These are phyloP conservation scores for Coemansia sp. DNA, from an alignment of 192 early-diverging fungal genomes.

Conservation along the genomic window DNA sequence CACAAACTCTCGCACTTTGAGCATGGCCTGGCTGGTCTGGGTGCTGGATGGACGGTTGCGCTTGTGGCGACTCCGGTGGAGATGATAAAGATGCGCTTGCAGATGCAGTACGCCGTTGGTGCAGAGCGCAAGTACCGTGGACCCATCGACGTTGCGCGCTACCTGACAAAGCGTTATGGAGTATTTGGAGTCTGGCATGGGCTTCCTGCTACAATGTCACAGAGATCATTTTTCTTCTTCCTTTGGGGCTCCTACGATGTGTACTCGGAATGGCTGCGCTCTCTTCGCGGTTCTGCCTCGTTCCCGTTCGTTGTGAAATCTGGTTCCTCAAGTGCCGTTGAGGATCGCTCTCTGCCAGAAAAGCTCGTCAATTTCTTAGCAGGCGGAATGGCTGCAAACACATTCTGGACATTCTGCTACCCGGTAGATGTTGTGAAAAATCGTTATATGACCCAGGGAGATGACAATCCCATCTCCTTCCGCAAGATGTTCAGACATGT, in stretches of 20 bases:
- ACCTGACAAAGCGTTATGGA: constrained; percentile 76
- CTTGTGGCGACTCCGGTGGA: constrained; percentile 81
- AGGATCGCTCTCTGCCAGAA: constrained; percentile 51
- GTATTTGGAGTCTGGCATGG: constrained; percentile 82
- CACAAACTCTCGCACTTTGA: constrained; percentile 64
- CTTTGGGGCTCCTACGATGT: constrained; percentile 62
- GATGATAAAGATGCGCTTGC: constrained; percentile 70
- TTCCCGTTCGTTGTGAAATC: constrained; percentile 27
- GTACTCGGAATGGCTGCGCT: constrained; percentile 46
- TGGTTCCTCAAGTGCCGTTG: constrained; percentile 4
- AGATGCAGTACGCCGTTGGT: constrained; percentile 72
- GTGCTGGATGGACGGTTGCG: constrained; percentile 77
- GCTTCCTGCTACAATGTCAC: constrained; percentile 76
- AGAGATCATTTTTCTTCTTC: constrained; percentile 81
- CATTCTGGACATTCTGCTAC: constrained; percentile 85
- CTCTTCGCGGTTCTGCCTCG: constrained; percentile 44
- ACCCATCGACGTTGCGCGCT: constrained; percentile 80
- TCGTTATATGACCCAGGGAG: constrained; percentile 88
- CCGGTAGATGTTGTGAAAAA: constrained; percentile 91
- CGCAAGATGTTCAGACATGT: constrained; percentile 48
- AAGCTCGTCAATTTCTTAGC: constrained; percentile 70
- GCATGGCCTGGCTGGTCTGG: constrained; percentile 69
- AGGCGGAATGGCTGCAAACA: constrained; percentile 84
- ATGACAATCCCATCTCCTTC: constrained; percentile 60
- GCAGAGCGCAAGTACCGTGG: constrained; percentile 74